Percentiles rank a stretch among this genome's conserved stretches.
Conservation (phyloP, 176 grass and related monocot species). For the Tillandsia fasciculata region DNA sequence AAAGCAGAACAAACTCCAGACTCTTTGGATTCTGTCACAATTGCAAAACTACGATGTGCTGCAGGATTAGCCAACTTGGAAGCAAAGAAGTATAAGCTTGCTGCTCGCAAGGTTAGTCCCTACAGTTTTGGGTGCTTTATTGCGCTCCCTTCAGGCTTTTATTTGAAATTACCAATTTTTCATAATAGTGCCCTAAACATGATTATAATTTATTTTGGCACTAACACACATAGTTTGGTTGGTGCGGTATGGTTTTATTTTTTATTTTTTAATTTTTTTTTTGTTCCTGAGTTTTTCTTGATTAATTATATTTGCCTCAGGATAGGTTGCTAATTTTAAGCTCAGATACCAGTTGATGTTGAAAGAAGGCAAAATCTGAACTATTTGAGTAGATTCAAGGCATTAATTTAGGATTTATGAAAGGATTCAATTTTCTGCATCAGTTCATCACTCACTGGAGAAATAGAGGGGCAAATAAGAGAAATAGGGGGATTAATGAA, state of each 20-base stretch:
- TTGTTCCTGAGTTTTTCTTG: background rate
- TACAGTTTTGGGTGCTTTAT: background rate
- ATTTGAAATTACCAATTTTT: background rate
- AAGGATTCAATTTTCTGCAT: no score
- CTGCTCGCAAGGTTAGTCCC: slow-evolving; percentile 77
- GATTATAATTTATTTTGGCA: background rate
- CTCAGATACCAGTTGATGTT: no score
- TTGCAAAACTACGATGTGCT: slow-evolving; percentile 67
- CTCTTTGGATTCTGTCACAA: slow-evolving; percentile 28
- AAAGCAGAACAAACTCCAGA: slow-evolving; percentile 92
- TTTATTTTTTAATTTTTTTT: background rate
- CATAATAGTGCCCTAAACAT: background rate
- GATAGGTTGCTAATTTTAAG: no score
- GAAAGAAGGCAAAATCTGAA: no score
- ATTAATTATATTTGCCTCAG: background rate
- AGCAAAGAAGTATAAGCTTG: slow-evolving; percentile 91
- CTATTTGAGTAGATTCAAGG: no score
- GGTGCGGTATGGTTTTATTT: background rate
- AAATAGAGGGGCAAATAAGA: no score
- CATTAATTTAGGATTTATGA: no score
- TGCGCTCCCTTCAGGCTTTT: background rate
- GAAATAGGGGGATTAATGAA: no score
- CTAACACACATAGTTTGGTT: background rate
- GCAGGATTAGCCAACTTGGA: slow-evolving; percentile 72
- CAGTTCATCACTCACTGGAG: no score